Base-by-base conservation (phyloP, 2,329 filamentous ascomycete genomes). In the Colletotrichum chlorophyti region DNA sequence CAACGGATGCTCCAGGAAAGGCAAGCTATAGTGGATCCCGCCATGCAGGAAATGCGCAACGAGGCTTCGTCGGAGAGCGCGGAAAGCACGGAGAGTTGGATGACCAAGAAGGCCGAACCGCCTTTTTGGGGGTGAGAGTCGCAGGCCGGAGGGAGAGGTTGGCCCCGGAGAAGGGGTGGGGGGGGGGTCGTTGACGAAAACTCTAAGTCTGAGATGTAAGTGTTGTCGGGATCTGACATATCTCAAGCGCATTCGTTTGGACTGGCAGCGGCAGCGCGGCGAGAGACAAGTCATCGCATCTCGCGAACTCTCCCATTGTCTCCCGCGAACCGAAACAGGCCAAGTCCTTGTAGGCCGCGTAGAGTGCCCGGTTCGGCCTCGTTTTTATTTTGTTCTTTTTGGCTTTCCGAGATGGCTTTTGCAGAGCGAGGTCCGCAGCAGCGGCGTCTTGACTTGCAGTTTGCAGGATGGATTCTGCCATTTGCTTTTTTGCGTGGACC, bases 251-350 rank as follows among this genome's bases (percentile, higher is more conserved):
- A 53, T 11, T 17, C 21, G 15, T 50, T 19, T 41, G 50, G 23
- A 11, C 15, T 19, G 26, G 21, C 8, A 32, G 17, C 9, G 14
- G 31, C 46, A 34, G 47, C 47, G n/a, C n/a, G n/a, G n/a, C n/a
- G n/a, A n/a, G 19, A 43, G 51, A 55, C 55, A 59, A 59, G 58
- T 61, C 58, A 62, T 55, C 59, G 55, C 40, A 60, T 60, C 35
- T 47, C 50, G 41, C 46, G 43, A 60, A 54, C 59, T 54, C 38
- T 59, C 38, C 42, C 40, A 50, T 47, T 54, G 55, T 60, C 45
- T 54, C 48, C 41, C 38, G 49, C 43, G 45, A 55, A 50, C 59
- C 49, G 54, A 45, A 35, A 32, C 59, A 60, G 49, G 49, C 48
- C 31, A 43, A 24, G 45, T 38, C 55, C 55, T 37, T 62, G 59